Base-by-base conservation (phyloP, 148 eudicot genomes). In the Rhododendron simsii region DNA sequence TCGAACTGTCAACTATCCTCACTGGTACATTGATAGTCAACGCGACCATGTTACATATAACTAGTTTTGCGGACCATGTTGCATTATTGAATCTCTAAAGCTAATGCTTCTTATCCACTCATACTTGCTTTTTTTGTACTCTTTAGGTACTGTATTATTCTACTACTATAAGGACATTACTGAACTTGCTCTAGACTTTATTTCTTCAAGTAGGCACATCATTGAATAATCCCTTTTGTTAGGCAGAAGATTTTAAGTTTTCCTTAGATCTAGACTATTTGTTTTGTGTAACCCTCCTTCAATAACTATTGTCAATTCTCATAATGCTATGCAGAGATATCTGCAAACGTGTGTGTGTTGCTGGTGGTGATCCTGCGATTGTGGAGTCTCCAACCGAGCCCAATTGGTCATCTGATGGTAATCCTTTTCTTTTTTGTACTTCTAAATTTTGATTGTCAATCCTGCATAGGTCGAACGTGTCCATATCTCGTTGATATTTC, bases 301-400 rank as follows among this genome's bases (percentile, higher is more conserved):
- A 81, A 26, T 63, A 39, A 50, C 63, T 41, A 2, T 78, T 57
- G 55, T 47, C 53, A 53, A 83, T 82, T 50, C 82, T 74, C 26
- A 30, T 23, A 14, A 33, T 84, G 77, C 80, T 86, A 15, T 84
- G 51, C 87, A 96, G 98, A 79, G 95, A 92, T 81, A 78, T 96
- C 39, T 77, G 82, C 88, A 89, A 90, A 61, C 92, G 98, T 71
- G 85, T 92, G 47, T 95, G 98, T 92, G 95, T 95, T 87, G 95
- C 98, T 67, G 99, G 99, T 47, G 96, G 92, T 82, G 94, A 94
- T 91, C 88, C 91, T 44, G 86, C 79, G 33, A 75, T 95, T 82
- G 88, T 92, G 45, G 99, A 96, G 90, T 94, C 99, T 87, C 96
- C 96, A 84, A 92, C 93, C 39, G 99, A 96, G 87, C 99, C 99